phyloP scores from a whole-genome alignment of 2,329 filamentous ascomycete genomes.

The Epichloe glyceriae region DNA sequence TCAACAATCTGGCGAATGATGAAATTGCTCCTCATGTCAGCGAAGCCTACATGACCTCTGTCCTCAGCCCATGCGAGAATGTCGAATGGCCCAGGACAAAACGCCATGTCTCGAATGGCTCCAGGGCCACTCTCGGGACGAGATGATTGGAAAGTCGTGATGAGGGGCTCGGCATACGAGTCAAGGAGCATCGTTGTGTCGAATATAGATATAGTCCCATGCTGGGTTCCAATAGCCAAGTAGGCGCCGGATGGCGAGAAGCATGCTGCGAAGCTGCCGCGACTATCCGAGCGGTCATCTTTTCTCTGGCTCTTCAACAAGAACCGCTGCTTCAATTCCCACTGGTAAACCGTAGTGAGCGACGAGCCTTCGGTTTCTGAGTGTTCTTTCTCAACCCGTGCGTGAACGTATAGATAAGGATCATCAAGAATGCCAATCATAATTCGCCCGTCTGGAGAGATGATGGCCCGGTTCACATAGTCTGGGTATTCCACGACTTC shows the following conservation, averaged over 20 bases:
- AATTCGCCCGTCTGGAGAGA: constrained; percentile 75
- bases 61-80: constrained; percentile 91
- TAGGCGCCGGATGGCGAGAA: constrained; percentile 62
- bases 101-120: constrained; percentile 81
- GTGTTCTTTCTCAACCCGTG: constrained; percentile 30
- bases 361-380: constrained; percentile 12
- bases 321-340: constrained; percentile 38
- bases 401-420: constrained; percentile 73
- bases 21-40: constrained; percentile 57
- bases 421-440: constrained; percentile 81
- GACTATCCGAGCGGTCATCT: constrained; percentile 39
- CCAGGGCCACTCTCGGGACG: constrained; percentile 57
- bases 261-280: constrained; percentile 64
- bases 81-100: constrained; percentile 81
- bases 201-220: constrained; percentile 67
- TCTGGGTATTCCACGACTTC: constrained; percentile 64
- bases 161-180: constrained; percentile 42
- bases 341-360: constrained; percentile 27
- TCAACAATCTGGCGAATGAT: constrained; percentile 55
- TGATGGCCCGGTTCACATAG: constrained; percentile 85
- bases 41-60: constrained; percentile 60
- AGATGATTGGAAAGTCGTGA: constrained; percentile 68
- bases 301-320: constrained; percentile 45
- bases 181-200: constrained; percentile 39
- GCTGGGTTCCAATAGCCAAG: constrained; percentile 67